Evolutionary conservation across 768 basidiomycete species (phyloP).

Genomic region (Boletus pseudopeckii): DNA sequence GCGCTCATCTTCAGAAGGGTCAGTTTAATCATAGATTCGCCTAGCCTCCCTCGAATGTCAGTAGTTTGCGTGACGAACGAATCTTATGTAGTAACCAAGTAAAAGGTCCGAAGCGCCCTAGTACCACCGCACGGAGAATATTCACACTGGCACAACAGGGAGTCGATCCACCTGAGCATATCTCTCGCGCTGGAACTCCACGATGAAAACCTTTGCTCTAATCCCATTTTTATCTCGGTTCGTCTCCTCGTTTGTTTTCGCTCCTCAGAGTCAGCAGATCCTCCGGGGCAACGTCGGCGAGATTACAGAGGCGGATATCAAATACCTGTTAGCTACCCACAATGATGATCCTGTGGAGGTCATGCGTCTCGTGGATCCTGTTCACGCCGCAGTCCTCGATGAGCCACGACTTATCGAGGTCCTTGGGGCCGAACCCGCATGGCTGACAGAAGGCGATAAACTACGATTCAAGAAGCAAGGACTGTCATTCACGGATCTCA

Average conservation of each 20-base stretch:
- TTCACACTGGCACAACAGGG: no score
- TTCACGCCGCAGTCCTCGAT: slow-evolving; percentile 12
- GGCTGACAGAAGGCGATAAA: slow-evolving; percentile 21
- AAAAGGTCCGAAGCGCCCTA: not conserved
- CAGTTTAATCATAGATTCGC: no score
- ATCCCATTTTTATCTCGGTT: not conserved
- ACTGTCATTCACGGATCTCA: slow-evolving; percentile 13
- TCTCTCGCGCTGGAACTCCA: not conserved
- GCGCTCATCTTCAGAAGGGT: no score
- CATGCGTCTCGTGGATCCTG: slow-evolving; percentile 14
- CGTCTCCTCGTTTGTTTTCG: not conserved
- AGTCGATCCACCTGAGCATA: no score
- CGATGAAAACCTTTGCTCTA: not conserved
- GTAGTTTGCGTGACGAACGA: not conserved
- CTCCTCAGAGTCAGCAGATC: not conserved
- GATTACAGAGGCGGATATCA: not conserved
- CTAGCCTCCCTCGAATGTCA: not conserved
- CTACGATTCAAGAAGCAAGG: slow-evolving; percentile 11
- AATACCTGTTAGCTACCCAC: slow-evolving; percentile 2
- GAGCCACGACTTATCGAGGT: slow-evolving; percentile 14
- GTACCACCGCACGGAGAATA: not conserved
- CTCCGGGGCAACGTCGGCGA: not conserved
- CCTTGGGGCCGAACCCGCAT: slow-evolving; percentile 9
- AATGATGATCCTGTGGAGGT: slow-evolving; percentile 13
- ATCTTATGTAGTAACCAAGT: no score